Evolutionary conservation across 768 basidiomycete species (phyloP).

Genomic region (Phylloporus arenicola): DNA sequence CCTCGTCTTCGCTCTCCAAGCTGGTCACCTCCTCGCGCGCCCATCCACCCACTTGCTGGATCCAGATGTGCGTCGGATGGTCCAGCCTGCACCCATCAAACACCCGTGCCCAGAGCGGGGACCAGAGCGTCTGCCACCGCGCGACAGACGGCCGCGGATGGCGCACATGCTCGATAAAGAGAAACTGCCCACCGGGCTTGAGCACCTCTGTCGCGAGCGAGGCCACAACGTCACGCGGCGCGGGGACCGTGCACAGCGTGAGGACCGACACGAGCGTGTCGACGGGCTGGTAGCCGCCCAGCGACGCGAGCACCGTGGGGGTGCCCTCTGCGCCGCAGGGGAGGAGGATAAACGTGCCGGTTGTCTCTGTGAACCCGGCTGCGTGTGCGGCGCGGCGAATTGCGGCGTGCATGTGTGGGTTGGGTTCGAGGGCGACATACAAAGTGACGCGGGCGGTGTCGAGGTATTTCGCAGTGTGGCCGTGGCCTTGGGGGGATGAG

Average conservation of each 20-base stretch:
- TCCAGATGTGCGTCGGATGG: slow-evolving; percentile 45
- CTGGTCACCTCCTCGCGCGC: slow-evolving; percentile 40
- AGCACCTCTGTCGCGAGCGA: slow-evolving; percentile 48
- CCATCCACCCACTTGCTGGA: slow-evolving; percentile 47
- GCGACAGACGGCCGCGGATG: slow-evolving; percentile 49
- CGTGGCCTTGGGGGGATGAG: slow-evolving; percentile 43
- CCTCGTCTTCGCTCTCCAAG: slow-evolving; percentile 48
- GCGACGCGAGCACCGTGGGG: slow-evolving; percentile 39
- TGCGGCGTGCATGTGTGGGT: slow-evolving; percentile 52
- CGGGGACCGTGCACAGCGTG: slow-evolving; percentile 60
- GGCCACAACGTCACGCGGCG: slow-evolving; percentile 44
- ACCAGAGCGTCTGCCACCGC: slow-evolving; percentile 73
- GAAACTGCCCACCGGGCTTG: slow-evolving; percentile 56
- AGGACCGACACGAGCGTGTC: slow-evolving; percentile 64
- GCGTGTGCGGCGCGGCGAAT: slow-evolving; percentile 46
- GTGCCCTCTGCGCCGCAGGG: slow-evolving; percentile 60
- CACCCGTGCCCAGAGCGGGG: slow-evolving; percentile 55
- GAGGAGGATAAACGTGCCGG: slow-evolving; percentile 53
- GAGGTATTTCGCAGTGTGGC: slow-evolving; percentile 60
- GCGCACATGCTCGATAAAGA: slow-evolving; percentile 69
- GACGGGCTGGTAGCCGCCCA: slow-evolving; percentile 35
- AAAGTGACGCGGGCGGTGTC: slow-evolving; percentile 47
- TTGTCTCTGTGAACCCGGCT: slow-evolving; percentile 49
- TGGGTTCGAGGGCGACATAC: slow-evolving; percentile 74
- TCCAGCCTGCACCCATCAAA: slow-evolving; percentile 66